Evolutionary conservation across 495 filamentous ascomycete species (phyloP), one percentile per base, ranked within the genome.

Genomic region (Parachaetomium inaequale): DNA sequence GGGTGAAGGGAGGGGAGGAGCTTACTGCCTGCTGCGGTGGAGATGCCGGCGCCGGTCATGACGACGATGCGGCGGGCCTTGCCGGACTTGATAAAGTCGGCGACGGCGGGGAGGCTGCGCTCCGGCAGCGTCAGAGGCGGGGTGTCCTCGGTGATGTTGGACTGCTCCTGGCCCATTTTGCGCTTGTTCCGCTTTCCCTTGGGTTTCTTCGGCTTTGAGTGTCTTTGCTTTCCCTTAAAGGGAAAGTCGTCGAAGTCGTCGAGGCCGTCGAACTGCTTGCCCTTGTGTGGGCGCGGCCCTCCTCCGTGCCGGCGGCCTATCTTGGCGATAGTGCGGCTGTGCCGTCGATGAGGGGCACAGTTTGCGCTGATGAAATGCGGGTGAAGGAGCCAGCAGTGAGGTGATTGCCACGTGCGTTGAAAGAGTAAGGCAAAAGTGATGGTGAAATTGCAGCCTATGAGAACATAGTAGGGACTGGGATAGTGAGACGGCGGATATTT

Each of bases 1-100:
- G 12, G 36, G 29, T 17, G 3, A 32, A 10, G 14, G 28, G 42
- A 34, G 55, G 2, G 46, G 21, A 17, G 21, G 63, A 19, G 45
- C 45, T 49, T 72, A 83, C 81, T 85, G 43, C 82, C 82, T 40
- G 82, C 81, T 7, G 80, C 78, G 7, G 82, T 85, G 23, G 82
- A 85, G 57, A 88, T 85, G 46, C 85, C 85, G 19, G 84, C 85
- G 53, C 84, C 85, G 14, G 80, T 84, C 88, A 97, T 90, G 63
- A 96, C 86, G 28, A 96, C 91, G 53, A 97, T 84, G 49, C 81
- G 81, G 46, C 81, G 80, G 19, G 85, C 88, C 53, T 79, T 70
- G 36, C 86, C 85, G 68, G 86, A 80, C 55, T 83, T 85, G 70
- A 96, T 90, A 68, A 87, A 85, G 31, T 88, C 84, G 28, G 89